Evolutionary conservation across 1,139 yeast species (phyloP).

Genomic region (Blastobotrys malaysiensis): DNA sequence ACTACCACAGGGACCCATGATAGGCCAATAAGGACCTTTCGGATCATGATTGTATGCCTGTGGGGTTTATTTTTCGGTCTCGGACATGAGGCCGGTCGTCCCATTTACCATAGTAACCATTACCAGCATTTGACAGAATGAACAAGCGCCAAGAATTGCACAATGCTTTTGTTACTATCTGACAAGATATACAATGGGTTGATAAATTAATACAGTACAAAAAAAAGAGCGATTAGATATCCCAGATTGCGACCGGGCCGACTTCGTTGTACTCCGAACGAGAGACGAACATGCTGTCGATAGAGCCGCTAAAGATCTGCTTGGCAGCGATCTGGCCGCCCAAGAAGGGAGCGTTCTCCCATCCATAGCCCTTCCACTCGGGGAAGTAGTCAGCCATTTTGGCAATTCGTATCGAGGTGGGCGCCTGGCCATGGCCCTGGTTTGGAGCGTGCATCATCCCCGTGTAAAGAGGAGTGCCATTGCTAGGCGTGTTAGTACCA

Average conservation of each 20-base stretch:
- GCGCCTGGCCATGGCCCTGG: constrained; percentile 55
- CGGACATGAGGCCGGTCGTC: background rate
- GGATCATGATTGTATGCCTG: constrained; percentile 5
- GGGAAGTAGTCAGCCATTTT: constrained; percentile 89
- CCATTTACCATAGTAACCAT: too few species aligned
- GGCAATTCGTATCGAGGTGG: constrained; percentile 61
- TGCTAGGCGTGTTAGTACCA: constrained; percentile 31
- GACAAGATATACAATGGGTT: background rate
- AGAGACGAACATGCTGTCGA: constrained; percentile 63
- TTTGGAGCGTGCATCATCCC: constrained; percentile 21
- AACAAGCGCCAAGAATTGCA: too few species aligned
- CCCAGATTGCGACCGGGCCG: constrained; percentile 68
- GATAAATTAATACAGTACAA: background rate
- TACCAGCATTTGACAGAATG: too few species aligned
- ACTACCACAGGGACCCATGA: constrained; percentile 78
- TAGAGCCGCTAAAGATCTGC: constrained; percentile 60
- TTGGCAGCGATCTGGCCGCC: constrained; percentile 89
- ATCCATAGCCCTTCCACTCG: constrained; percentile 85
- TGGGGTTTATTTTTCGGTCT: constrained; percentile 4
- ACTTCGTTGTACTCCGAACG: constrained; percentile 68
- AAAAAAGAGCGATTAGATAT: constrained; percentile 26
- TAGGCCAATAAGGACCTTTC: constrained; percentile 17
- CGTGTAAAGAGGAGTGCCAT: constrained; percentile 27
- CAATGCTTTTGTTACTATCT: too few species aligned
- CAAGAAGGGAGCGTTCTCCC: constrained; percentile 69